Conservation (phyloP, 768 basidiomycete species). For the Lactarius vividus region DNA sequence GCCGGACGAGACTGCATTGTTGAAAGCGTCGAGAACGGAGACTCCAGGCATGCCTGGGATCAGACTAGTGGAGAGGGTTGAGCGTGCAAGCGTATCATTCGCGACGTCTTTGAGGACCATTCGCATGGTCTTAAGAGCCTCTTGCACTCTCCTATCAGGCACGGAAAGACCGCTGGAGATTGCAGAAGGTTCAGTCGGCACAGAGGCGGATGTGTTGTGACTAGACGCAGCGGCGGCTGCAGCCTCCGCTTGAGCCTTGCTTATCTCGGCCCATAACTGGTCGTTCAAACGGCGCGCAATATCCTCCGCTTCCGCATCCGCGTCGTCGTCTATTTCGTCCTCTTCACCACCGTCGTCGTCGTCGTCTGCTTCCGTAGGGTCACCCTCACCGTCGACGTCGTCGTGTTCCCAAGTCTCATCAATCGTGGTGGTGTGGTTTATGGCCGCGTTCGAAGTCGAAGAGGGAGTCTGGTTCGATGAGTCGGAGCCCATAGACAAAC, state of each 20-base stretch:
- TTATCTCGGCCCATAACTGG: conserved; percentile 75
- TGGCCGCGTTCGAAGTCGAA: not conserved
- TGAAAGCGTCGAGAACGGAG: conserved; percentile 57
- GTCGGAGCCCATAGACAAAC: not conserved
- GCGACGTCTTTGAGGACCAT: conserved; percentile 57
- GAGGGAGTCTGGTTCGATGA: not conserved
- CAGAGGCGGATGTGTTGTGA: conserved; percentile 19
- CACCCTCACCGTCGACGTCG: not conserved
- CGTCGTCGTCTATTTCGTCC: conserved; percentile 56
- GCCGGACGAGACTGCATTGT: conserved; percentile 45
- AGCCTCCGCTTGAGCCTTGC: conserved; percentile 53
- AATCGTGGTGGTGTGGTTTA: not conserved
- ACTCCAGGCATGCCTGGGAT: conserved; percentile 48
- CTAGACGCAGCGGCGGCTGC: conserved; percentile 27
- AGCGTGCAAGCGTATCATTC: conserved; percentile 53
- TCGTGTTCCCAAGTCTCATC: not conserved
- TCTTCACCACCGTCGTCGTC: conserved; percentile 51
- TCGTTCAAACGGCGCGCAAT: conserved; percentile 73
- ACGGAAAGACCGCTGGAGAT: not conserved
- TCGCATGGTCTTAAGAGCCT: conserved; percentile 62
- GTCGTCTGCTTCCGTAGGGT: conserved; percentile 26
- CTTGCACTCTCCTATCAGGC: conserved; percentile 46
- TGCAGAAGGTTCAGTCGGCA: conserved; percentile 15
- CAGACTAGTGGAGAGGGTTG: conserved; percentile 49
- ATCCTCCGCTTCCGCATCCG: conserved; percentile 69